phyloP scores from a whole-genome alignment of 2,329 filamentous ascomycete genomes.

The Colletotrichum melonis region DNA sequence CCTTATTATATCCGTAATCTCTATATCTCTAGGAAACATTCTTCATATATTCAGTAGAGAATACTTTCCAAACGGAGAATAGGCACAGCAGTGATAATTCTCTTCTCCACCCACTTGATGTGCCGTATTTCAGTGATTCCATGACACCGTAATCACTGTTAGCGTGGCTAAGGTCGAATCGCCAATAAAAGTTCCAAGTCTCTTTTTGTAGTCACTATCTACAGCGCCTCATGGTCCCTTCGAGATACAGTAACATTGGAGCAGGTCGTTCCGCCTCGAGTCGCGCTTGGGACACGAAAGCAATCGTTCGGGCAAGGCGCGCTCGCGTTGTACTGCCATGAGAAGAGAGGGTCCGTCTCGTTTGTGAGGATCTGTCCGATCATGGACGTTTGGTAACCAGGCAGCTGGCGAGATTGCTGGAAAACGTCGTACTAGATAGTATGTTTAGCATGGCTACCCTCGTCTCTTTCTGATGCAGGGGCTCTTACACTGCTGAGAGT shows the following conservation, averaged over 20 bases:
- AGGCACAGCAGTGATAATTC: too few relatives aligned
- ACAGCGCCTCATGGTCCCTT: constrained; percentile 15
- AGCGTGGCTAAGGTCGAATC: too few relatives aligned
- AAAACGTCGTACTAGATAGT: constrained; percentile 56
- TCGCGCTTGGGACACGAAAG: constrained; percentile 11
- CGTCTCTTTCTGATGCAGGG: rapidly evolving
- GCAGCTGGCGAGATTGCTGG: constrained; percentile 51
- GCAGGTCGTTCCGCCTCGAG: constrained; percentile 22
- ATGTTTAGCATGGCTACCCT: constrained; percentile 39
- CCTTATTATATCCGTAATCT: too few relatives aligned
- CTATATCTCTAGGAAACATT: too few relatives aligned
- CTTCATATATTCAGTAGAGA: too few relatives aligned
- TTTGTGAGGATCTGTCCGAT: constrained; percentile 58
- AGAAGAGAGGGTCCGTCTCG: constrained; percentile 65
- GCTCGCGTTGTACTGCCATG: constrained; percentile 61
- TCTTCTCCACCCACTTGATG: too few relatives aligned
- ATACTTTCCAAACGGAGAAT: too few relatives aligned
- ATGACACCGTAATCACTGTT: too few relatives aligned
- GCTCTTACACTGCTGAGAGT: constrained; percentile 23
- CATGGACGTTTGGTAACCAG: constrained; percentile 47
- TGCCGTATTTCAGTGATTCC: too few relatives aligned
- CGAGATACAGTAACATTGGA: constrained; percentile 13
- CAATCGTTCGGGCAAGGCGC: constrained; percentile 30
- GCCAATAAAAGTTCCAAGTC: background rate
- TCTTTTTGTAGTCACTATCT: background rate